Conservation (phyloP, 371 early-diverging fungal genomes). For the Haplosporangium sp. region DNA sequence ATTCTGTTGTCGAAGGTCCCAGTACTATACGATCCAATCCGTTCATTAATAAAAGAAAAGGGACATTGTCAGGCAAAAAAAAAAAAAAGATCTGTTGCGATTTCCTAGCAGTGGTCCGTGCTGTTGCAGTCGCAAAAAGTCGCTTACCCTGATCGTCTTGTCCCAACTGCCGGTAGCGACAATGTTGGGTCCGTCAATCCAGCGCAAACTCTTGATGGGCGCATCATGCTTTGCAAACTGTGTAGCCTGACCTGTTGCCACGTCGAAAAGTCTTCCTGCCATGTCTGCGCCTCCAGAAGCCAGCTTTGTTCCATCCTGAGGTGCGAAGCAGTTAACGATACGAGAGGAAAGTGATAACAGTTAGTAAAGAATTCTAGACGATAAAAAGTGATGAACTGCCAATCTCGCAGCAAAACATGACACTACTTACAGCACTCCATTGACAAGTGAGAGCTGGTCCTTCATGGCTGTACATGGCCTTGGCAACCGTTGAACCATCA, state of each 20-base stretch:
- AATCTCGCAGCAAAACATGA: neutral
- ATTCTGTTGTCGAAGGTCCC: constrained; percentile 86
- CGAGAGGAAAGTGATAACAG: neutral
- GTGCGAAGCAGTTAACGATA: neutral
- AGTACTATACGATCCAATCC: too few species aligned
- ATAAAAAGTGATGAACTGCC: neutral
- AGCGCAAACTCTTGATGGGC: constrained; percentile 79
- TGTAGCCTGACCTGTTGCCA: constrained; percentile 78
- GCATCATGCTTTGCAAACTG: constrained; percentile 89
- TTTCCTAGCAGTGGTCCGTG: neutral
- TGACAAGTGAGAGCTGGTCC: constrained; percentile 85
- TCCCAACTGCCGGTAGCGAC: constrained; percentile 97
- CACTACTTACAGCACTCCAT: constrained; percentile 89
- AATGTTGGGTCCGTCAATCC: constrained; percentile 77
- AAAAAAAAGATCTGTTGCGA: neutral
- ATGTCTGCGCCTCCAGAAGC: constrained; percentile 91
- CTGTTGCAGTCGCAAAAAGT: neutral
- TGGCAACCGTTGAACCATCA: constrained; percentile 79
- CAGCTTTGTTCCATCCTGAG: constrained; percentile 87
- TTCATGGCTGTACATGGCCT: constrained; percentile 86
- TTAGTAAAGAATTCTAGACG: neutral
- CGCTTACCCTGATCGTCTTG: constrained; percentile 82
- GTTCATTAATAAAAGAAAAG: too few species aligned
- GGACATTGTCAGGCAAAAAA: neutral
- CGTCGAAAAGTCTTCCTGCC: constrained; percentile 82